phyloP scores from a whole-genome alignment of 2,329 filamentous ascomycete genomes.

The Didymosphaeria variabile region DNA sequence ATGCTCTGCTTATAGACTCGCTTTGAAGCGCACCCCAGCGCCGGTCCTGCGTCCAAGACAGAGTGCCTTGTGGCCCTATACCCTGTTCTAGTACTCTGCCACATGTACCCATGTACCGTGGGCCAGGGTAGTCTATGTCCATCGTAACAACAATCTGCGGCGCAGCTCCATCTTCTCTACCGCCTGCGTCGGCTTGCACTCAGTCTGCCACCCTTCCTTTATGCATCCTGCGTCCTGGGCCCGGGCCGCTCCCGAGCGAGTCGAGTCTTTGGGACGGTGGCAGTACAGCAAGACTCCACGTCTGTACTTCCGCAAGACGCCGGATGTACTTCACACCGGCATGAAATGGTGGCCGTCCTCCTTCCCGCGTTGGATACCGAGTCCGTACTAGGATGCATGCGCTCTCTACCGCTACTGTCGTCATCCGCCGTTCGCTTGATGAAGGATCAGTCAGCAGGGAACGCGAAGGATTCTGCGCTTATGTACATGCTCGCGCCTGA shows the following conservation, averaged over 20 bases:
- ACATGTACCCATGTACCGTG: not conserved
- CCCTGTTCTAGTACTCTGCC: not conserved
- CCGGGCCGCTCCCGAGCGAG: slow-evolving; percentile 25
- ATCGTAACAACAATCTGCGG: not conserved
- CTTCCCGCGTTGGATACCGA: slow-evolving; percentile 2
- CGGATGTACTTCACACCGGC: not conserved
- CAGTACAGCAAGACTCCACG: not conserved
- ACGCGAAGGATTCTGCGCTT: slow-evolving; percentile 15
- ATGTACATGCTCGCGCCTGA: slow-evolving; percentile 15
- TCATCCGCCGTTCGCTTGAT: slow-evolving; percentile 12
- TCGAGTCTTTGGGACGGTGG: slow-evolving; percentile 13
- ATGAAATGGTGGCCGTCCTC: not conserved
- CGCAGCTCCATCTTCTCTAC: not conserved
- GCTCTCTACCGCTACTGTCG: slow-evolving; percentile 10
- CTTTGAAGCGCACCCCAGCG: slow-evolving; percentile 5
- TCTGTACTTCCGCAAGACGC: slow-evolving; percentile 4
- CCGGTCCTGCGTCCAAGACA: not conserved
- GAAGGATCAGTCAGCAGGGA: slow-evolving; percentile 16
- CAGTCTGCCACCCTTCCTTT: slow-evolving; percentile 8
- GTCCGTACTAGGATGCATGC: slow-evolving; percentile 3
- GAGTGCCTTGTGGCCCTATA: not conserved
- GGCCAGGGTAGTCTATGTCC: not conserved
- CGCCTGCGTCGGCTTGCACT: slow-evolving; percentile 2
- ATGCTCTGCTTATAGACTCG: not conserved
- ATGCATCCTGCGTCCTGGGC: slow-evolving; percentile 19